Percentiles rank a stretch among this genome's conserved stretches.
phyloP scores from a whole-genome alignment of 495 filamentous ascomycete genomes.

The Apodospora peruviana region DNA sequence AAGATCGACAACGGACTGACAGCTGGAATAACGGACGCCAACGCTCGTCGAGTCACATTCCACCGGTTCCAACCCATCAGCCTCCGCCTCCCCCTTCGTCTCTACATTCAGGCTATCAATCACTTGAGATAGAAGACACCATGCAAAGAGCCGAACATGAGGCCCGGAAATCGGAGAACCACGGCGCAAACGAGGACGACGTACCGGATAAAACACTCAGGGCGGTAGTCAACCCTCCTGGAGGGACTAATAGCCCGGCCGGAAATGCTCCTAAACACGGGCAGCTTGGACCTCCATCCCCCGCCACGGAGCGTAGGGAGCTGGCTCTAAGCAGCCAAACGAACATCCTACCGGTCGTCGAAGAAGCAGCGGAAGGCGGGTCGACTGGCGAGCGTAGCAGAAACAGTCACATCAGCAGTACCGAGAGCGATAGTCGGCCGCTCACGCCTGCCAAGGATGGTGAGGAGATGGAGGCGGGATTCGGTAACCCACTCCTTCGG shows the following conservation, averaged over 20 bases:
- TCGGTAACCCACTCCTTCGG: slow-evolving; percentile 33
- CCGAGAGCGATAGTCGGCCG: slow-evolving; percentile 37
- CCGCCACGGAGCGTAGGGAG: slow-evolving; percentile 43
- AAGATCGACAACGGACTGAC: slow-evolving; percentile 28
- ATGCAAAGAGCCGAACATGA: slow-evolving; percentile 29
- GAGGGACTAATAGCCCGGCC: slow-evolving; percentile 32
- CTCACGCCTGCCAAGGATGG: slow-evolving; percentile 35
- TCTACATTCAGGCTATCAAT: slow-evolving; percentile 38
- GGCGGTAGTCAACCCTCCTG: slow-evolving; percentile 40
- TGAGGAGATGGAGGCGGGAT: slow-evolving; percentile 35
- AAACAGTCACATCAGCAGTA: slow-evolving; percentile 28
- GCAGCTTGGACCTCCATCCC: slow-evolving; percentile 45
- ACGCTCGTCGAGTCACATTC: slow-evolving; percentile 22
- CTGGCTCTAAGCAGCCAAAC: slow-evolving; percentile 44
- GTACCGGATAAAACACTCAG: slow-evolving; percentile 39
- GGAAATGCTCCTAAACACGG: slow-evolving; percentile 43
- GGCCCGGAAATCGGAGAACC: slow-evolving; percentile 24
- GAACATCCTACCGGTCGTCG: slow-evolving; percentile 81
- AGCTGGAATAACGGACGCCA: slow-evolving; percentile 16
- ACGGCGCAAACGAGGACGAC: slow-evolving; percentile 45
- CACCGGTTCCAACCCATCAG: slow-evolving; percentile 38
- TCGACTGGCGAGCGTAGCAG: slow-evolving; percentile 55
- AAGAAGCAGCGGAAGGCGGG: slow-evolving; percentile 78
- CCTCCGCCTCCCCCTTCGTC: slow-evolving; percentile 40
- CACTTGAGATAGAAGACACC: slow-evolving; percentile 30